Conservation (phyloP, 306 rosid genomes). For the Phaseolus lunatus region DNA sequence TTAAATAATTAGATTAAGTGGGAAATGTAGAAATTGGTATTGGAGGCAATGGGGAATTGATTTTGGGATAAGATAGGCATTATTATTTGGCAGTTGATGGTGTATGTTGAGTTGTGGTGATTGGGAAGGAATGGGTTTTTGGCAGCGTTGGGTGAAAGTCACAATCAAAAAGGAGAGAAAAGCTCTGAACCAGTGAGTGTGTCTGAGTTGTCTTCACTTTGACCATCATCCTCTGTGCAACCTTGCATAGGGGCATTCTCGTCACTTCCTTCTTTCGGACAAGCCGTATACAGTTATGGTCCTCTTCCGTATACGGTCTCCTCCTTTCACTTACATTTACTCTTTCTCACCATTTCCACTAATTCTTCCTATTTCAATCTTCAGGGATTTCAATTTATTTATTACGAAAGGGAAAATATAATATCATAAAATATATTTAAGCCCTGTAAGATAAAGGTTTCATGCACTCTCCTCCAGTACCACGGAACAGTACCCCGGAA, state of each 20-base stretch:
- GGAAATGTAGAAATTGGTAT: no score
- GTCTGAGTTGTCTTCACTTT: constrained; percentile 43
- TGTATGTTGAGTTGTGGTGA: constrained; percentile 34
- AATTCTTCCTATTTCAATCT: neutral
- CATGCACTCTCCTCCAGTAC: neutral
- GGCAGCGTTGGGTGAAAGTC: constrained; percentile 2
- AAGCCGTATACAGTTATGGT: constrained; percentile 71
- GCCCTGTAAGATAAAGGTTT: no score
- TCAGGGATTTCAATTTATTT: neutral
- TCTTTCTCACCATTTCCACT: neutral
- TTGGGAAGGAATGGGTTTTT: neutral
- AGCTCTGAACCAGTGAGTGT: constrained; percentile 35
- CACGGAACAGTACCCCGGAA: neutral
- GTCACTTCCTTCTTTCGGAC: constrained; percentile 63
- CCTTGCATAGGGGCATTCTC: constrained; percentile 37
- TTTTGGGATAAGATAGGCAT: neutral
- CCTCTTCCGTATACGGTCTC: constrained; percentile 96
- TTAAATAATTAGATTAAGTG: no score
- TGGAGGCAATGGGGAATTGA: no score
- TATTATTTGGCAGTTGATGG: neutral
- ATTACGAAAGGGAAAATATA: no score
- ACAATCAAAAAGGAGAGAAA: constrained; percentile 38
- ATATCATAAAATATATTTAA: no score
- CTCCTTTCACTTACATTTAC: neutral
- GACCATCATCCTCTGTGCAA: constrained; percentile 37